Evolutionary conservation across 257 asterid genomes (phyloP).

Genomic region (Solanum corneliomulleri): DNA sequence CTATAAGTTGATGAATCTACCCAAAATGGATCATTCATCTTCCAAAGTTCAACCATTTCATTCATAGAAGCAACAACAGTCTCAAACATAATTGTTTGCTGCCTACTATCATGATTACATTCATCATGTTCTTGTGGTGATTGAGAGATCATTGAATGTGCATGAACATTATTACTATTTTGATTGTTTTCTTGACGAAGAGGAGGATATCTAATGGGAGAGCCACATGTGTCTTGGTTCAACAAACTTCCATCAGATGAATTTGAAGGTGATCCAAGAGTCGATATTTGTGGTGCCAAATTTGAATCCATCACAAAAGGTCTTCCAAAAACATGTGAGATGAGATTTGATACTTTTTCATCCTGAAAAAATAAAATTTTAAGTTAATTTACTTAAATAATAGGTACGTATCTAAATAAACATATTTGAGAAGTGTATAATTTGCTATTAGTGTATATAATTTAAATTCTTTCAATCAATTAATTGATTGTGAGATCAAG

Average conservation of each 20-base stretch:
- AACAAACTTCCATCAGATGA: neutral
- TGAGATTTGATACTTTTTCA: conserved; percentile 12
- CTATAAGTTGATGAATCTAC: conserved; percentile 26
- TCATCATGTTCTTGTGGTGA: neutral
- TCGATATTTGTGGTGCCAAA: neutral
- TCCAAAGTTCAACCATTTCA: conserved; percentile 45
- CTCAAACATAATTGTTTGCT: conserved; percentile 25
- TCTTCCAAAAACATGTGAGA: conserved; percentile 26
- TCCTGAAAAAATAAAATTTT: conserved; percentile 7
- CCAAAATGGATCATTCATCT: conserved; percentile 54
- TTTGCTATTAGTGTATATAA: neutral
- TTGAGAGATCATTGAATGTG: neutral
- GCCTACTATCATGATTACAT: conserved; percentile 6
- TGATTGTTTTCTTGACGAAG: neutral
- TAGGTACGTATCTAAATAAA: neutral
- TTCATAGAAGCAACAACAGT: conserved; percentile 29
- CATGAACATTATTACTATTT: neutral
- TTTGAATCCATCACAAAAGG: neutral
- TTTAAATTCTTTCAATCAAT: neutral
- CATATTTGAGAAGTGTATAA: neutral
- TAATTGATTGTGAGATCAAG: neutral
- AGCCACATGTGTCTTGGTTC: conserved; percentile 8
- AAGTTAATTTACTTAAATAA: neutral
- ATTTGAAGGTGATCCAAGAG: neutral
- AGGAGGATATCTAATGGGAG: conserved; percentile 4